Base-by-base conservation (phyloP, 2,329 filamentous ascomycete genomes). In the Cladorrhinum sp. region DNA sequence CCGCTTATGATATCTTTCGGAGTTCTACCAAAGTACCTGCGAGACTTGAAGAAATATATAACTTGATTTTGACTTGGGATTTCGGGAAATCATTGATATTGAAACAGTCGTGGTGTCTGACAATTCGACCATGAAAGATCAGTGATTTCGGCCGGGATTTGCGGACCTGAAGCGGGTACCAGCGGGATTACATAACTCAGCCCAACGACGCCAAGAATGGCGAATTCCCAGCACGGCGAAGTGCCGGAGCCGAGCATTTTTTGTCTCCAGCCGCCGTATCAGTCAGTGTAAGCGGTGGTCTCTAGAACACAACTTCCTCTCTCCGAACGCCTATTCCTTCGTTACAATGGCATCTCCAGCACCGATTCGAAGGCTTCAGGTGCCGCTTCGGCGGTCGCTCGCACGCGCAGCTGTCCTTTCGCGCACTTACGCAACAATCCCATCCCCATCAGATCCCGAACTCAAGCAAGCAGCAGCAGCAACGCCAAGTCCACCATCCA, bases 351-450 rank as follows among this genome's bases (percentile, higher is more conserved):
- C 75, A 21, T 76, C 75, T 6, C 67, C 80, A 55, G 73, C 73
- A 46, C 72, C 77, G 23, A 72, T 82, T 33, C 76, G 75, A 61
- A 74, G 76, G 64, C 74, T 75, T 28, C 77, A 76, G 42, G 72
- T 71, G 56, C 79, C 79, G 57, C 70, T 81, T 18, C 75, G 78
- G 59, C 73, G 74, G 62, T 77, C 73, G 30, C 67, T 81, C 30
- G 67, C 70, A 36, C 59, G 66, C 57, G 64, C 67, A 58, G 60
- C 70, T 62, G 67, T 71, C 58, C 65, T 74, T 28, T 67, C 68
- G 62, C 75, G 79, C 64, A 68, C 73, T 50, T 79, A 81, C 67
- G 80, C 80, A 71, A 82, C 80, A 62, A 73, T 81, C 63, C 79
- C 77, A 58, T 70, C 58, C 59, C 71, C 66, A 65, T 65, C 59